Evolutionary conservation across 495 filamentous ascomycete genomes (phyloP), one percentile per base, ranked within the genome.

Genomic region (Trichoderma orchidacearum): DNA sequence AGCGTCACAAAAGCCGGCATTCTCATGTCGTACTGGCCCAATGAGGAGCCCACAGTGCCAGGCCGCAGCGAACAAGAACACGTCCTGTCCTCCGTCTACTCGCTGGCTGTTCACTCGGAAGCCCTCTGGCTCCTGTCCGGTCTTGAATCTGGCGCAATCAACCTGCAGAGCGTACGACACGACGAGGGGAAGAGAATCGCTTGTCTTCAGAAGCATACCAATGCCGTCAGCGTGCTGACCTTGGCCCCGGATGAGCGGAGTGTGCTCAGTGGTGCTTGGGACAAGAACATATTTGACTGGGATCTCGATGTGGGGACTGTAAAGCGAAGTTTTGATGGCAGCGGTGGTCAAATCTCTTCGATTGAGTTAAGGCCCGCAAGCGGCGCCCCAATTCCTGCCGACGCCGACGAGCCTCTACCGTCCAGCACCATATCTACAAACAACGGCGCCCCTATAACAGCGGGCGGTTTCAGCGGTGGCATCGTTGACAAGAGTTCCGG

Each of bases 1-100:
- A 95, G 87, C 60, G 93, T 99, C 15, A 86, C 89, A 35, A 97
- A 96, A 67, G 90, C 90, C 12, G 93, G 92, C 1, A 82, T 95
- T 15, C 70, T 96, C 54, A 81, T 95, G 79, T 93, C 85, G 63
- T 98, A 97, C 66, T 99, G 94, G 93, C 94, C 94, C 66, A 97
- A 96, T 60, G 80, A 80, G 58, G 77, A 82, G 58, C 75, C 73
- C n/a, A 62, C 66, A 21, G 60, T 68, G 34, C 67, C 72, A 23
- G 51, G 71, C 17, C 66, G 73, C 17, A 50, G 31, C 50, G 62
- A 71, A 25, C 82, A 86, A 27, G 76, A 81, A 18, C 62, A 72
- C 21, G 66, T 75, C 8, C 70, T 92, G 30, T 94, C 89, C 23
- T 89, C 93, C 0, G 91, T 99, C 1, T 97, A 99, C 66, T 95